Evolutionary conservation across 108 stramenopile species (phyloP).

Genomic region (Asterionellopsis glacialis): DNA sequence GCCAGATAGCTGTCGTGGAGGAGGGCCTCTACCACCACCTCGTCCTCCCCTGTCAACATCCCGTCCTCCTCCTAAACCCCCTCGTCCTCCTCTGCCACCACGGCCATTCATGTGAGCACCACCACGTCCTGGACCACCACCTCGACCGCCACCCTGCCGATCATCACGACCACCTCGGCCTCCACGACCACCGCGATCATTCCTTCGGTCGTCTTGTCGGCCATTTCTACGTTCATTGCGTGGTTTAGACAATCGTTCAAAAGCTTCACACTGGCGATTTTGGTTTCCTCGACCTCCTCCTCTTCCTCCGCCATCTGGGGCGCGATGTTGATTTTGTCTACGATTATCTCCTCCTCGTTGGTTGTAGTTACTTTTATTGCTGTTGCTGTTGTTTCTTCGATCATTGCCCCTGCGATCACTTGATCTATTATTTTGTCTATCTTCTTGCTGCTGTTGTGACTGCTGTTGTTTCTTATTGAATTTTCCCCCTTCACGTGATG

Average conservation of each 20-base stretch:
- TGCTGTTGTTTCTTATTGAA: conserved; percentile 1
- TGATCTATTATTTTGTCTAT: background rate
- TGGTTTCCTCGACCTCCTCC: conserved; percentile 7
- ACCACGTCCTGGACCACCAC: conserved; percentile 14
- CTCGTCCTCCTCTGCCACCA: conserved; percentile 8
- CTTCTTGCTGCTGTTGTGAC: background rate
- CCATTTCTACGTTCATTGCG: conserved; percentile 8
- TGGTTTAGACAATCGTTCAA: conserved; percentile 14
- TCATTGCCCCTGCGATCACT: background rate
- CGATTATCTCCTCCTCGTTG: conserved; percentile 13
- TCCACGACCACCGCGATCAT: conserved; percentile 6
- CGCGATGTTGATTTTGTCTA: conserved; percentile 15
- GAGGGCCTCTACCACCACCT: background rate
- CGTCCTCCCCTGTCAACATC: no score
- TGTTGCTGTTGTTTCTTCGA: background rate
- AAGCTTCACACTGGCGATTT: conserved; percentile 13
- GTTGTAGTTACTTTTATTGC: background rate
- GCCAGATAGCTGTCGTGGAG: background rate
- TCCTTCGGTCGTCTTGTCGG: conserved; percentile 10
- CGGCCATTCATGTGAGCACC: background rate
- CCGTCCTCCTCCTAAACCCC: background rate
- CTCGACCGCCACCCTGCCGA: conserved; percentile 21
- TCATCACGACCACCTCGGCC: conserved; percentile 14
- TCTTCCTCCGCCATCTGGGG: background rate
- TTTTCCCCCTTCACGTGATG: conserved; percentile 53